Base-by-base conservation (phyloP, 2,329 filamentous ascomycete genomes). In the Orbilia javanica region DNA sequence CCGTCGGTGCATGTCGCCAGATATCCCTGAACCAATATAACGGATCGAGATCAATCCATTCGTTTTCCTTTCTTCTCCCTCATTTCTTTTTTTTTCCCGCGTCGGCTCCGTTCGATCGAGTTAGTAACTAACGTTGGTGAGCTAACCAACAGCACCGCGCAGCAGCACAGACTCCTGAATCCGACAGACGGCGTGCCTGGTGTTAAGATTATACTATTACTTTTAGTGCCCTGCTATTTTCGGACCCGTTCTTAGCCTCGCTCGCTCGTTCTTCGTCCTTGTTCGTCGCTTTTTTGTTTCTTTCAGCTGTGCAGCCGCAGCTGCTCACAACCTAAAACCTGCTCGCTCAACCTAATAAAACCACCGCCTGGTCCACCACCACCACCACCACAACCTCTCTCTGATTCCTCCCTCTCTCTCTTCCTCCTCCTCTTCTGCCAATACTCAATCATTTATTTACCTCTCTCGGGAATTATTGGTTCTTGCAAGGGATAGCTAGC, bases 231-330 rank as follows among this genome's bases (percentile, higher is more conserved):
- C 52, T 60, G 50, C 65, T 69, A 50, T 50, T 69, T 48, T 69
- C 65, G 52, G 65, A 69, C 20, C n/a, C 34, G 34, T 10, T 36
- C 34, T 36, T 36, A 36, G 34, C 13, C 34, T 36, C 34, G 34
- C 34, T 36, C 34, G 8, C 34, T 36, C 34, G 34, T 11, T 36
- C 34, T 36, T 36, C 8, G 34, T 11, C 34, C n/a, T n/a, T n/a
- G n/a, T n/a, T n/a, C n/a, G n/a, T 36, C 34, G 34, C 34, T 36
- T 36, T 36, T 36, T 11, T 36, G 4, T 7, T 39, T 39, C 36
- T n/a, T n/a, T 52, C 52, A 46, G 34, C 65, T 39, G 36, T 60
- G 52, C 65, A 69, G 65, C 65, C 65, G 39, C 65, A 39, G 36
- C 36, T 39, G n/a, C 13, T 39, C n/a, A n/a, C n/a, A n/a, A 69